Percentiles rank a stretch among this genome's conserved stretches.
These are phyloP conservation scores for Tylopilus sp. DNA, from an alignment of 768 basidiomycete species.

Conservation along the genomic window DNA sequence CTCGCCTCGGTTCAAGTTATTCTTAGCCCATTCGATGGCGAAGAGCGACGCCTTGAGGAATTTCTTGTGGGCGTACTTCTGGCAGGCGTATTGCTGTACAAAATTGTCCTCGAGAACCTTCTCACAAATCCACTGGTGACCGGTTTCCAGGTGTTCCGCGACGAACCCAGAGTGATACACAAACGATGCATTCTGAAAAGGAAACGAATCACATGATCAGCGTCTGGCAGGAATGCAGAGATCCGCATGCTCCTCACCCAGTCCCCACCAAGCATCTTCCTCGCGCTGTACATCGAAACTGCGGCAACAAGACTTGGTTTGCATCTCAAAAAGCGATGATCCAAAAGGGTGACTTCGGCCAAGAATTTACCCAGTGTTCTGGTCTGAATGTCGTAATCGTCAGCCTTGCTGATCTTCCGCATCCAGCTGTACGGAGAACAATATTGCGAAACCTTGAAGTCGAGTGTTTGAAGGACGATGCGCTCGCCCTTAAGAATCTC, in stretches of 20 bases:
- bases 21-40: conserved; percentile 71
- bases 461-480: conserved; percentile 91
- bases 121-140: conserved; percentile 78
- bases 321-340: conserved; percentile 87
- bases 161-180: conserved; percentile 91
- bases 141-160: conserved; percentile 80
- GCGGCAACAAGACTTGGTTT: conserved; percentile 95
- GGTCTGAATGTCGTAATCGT: conserved; percentile 98
- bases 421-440: conserved; percentile 99
- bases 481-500: conserved; percentile 98
- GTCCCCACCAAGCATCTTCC: conserved; percentile 89
- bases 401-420: conserved; percentile 96
- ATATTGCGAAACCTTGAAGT: conserved; percentile 94
- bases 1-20: conserved; percentile 39
- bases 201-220: conserved; percentile 34
- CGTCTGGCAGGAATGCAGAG: not conserved
- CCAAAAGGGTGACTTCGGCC: conserved; percentile 92
- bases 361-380: conserved; percentile 96
- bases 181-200: conserved; percentile 76
- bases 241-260: conserved; percentile 67
- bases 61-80: conserved; percentile 97
- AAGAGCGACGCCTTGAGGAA: conserved; percentile 89
- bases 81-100: conserved; percentile 81
- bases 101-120: conserved; percentile 80
- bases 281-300: conserved; percentile 94